Conservation (phyloP, 352 stramenopile genomes). For the Globisporangium alternatum region DNA sequence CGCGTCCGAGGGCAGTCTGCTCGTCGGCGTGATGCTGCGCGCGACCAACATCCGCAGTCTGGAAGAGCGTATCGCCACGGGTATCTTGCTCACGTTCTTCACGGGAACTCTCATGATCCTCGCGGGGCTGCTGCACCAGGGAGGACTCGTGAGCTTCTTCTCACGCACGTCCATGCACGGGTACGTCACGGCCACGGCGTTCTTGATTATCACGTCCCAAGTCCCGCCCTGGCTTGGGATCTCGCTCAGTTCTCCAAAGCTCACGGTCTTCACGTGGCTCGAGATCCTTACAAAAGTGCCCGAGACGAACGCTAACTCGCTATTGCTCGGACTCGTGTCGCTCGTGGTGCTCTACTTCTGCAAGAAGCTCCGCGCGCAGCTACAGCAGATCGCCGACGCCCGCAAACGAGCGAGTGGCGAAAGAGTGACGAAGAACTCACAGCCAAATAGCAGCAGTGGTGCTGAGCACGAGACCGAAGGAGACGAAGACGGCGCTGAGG, state of each 20-base stretch:
- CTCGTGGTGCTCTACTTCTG: constrained; percentile 47
- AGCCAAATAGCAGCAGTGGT: not conserved
- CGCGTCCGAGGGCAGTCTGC: constrained; percentile 54
- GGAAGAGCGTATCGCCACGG: constrained; percentile 57
- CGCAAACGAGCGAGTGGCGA: not conserved
- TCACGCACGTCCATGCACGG: constrained; percentile 70
- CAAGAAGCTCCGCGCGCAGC: constrained; percentile 26
- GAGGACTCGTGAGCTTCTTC: constrained; percentile 67
- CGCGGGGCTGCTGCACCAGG: constrained; percentile 55
- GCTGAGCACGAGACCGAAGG: not conserved
- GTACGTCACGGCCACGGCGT: constrained; percentile 60
- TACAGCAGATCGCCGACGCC: constrained; percentile 1
- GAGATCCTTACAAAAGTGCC: constrained; percentile 47
- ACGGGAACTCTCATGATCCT: constrained; percentile 54
- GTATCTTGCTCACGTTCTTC: constrained; percentile 74
- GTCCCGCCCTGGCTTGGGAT: constrained; percentile 56
- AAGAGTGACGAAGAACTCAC: not conserved
- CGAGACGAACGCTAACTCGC: constrained; percentile 50
- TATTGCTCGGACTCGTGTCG: constrained; percentile 42
- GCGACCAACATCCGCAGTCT: constrained; percentile 41
- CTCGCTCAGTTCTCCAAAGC: constrained; percentile 37
- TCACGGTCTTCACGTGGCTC: constrained; percentile 54
- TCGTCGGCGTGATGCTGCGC: constrained; percentile 61
- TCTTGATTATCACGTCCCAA: constrained; percentile 73
- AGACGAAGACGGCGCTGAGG: not conserved